A percentile compares a stretch with the other conserved stretches of the same genome.
Evolutionary conservation across 257 asterid species (phyloP).

Genomic region (Coffea eugenioides): DNA sequence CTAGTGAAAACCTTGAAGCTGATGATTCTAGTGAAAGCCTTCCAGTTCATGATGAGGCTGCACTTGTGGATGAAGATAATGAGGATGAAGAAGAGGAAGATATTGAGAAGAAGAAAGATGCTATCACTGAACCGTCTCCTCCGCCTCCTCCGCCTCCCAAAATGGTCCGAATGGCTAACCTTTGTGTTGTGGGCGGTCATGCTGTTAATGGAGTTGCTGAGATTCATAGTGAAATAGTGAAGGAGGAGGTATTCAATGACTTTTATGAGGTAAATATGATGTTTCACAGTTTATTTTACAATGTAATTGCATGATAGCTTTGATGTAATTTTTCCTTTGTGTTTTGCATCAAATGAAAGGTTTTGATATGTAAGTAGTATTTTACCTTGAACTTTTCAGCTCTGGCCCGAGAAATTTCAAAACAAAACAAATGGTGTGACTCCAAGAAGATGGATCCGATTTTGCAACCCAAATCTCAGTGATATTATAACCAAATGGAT

Average conservation of each 20-base stretch:
- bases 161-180: slow-evolving; percentile 85
- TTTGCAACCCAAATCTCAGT: slow-evolving; percentile 77
- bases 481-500: slow-evolving; percentile 69
- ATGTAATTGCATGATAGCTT: neutral
- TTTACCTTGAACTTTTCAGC: slow-evolving; percentile 36
- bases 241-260: slow-evolving; percentile 71
- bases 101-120: slow-evolving; percentile 28
- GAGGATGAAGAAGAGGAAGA: slow-evolving; percentile 33
- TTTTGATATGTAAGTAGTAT: slow-evolving; percentile 10
- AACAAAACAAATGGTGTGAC: slow-evolving; percentile 91
- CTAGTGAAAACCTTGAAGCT: slow-evolving; percentile 26
- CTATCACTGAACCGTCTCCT: slow-evolving; percentile 34
- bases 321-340: neutral
- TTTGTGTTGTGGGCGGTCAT: slow-evolving; percentile 85
- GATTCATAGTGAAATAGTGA: slow-evolving; percentile 81
- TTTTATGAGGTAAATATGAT: slow-evolving; percentile 62
- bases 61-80: slow-evolving; percentile 27
- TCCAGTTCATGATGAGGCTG: slow-evolving; percentile 24
- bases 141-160: slow-evolving; percentile 47
- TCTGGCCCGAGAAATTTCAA: slow-evolving; percentile 85
- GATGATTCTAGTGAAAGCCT: slow-evolving; percentile 30
- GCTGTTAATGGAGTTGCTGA: slow-evolving; percentile 91
- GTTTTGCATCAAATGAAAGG: slow-evolving; percentile 17
- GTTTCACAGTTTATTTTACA: neutral
- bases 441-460: slow-evolving; percentile 82